Conservation (phyloP, 164 flowering plant species). For the Brasenia schreberi region DNA sequence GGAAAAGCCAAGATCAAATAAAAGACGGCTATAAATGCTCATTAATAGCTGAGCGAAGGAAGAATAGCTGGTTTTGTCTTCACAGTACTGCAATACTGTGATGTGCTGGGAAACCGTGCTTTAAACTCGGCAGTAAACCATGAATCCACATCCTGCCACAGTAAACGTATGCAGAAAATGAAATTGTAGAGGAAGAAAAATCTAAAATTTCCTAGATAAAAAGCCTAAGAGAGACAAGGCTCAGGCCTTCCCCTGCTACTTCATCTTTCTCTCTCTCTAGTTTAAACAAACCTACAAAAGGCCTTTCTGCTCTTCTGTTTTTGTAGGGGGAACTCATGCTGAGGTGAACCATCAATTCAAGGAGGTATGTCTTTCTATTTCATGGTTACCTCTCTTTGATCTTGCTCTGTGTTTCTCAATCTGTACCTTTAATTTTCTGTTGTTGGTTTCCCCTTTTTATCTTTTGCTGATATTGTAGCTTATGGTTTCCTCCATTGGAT, state of each 20-base stretch:
- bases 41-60: conserved; percentile 9
- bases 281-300: neutral
- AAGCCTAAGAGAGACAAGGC: conserved; percentile 2
- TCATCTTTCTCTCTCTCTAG: neutral
- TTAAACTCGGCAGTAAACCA: conserved; percentile 6
- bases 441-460: neutral
- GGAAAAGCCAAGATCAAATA: neutral
- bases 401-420: neutral
- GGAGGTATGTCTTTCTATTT: neutral
- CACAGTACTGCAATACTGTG: conserved; percentile 14
- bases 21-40: conserved; percentile 14
- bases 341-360: neutral
- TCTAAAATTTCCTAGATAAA: neutral
- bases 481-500: neutral
- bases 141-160: conserved; percentile 11
- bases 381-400: neutral
- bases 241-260: neutral
- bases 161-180: neutral
- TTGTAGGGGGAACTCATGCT: neutral
- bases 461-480: neutral
- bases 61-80: conserved; percentile 7
- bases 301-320: neutral
- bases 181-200: neutral
- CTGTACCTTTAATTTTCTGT: neutral
- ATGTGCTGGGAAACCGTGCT: conserved; percentile 18